Evolutionary conservation across 108 stramenopile genomes (phyloP).

Genomic region (Conticribra guillardii): DNA sequence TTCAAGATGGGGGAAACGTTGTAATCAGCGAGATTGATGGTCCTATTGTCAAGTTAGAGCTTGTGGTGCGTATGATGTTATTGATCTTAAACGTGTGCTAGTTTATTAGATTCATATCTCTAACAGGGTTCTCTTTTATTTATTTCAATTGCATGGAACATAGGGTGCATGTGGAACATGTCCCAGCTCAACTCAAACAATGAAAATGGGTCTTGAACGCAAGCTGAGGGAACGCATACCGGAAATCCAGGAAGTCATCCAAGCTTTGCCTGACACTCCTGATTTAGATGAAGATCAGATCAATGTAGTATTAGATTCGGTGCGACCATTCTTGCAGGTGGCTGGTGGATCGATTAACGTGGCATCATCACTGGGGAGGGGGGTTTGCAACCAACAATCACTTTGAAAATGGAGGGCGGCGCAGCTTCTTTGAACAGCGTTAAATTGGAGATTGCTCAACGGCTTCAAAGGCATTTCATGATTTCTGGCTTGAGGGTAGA

Average conservation of each 20-base stretch:
- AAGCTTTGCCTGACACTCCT: conserved; percentile 93
- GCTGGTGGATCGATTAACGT: conserved; percentile 91
- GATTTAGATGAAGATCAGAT: conserved; percentile 78
- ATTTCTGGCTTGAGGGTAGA: conserved; percentile 88
- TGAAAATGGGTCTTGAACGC: conserved; percentile 98
- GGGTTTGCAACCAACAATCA: conserved; percentile 83
- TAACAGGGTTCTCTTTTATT: no score
- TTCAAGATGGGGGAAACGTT: conserved; percentile 95
- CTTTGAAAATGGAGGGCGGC: conserved; percentile 89
- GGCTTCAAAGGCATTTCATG: conserved; percentile 97
- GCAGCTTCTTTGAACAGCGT: conserved; percentile 88
- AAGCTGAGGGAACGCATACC: conserved; percentile 90
- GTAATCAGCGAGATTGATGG: conserved; percentile 94
- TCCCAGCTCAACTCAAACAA: conserved; percentile 94
- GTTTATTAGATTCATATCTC: no score
- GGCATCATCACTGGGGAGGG: conserved; percentile 78
- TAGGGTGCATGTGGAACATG: conserved; percentile 97
- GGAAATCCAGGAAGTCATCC: conserved; percentile 96
- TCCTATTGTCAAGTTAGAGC: conserved; percentile 92
- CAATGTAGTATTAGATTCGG: conserved; percentile 88
- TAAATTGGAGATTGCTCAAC: conserved; percentile 95
- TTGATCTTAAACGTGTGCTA: no score
- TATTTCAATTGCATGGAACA: background rate
- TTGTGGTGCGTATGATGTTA: no score
- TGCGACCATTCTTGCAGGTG: conserved; percentile 94